Evolutionary conservation across 164 flowering plant genomes (phyloP).

Genomic region (Buxus sempervirens): DNA sequence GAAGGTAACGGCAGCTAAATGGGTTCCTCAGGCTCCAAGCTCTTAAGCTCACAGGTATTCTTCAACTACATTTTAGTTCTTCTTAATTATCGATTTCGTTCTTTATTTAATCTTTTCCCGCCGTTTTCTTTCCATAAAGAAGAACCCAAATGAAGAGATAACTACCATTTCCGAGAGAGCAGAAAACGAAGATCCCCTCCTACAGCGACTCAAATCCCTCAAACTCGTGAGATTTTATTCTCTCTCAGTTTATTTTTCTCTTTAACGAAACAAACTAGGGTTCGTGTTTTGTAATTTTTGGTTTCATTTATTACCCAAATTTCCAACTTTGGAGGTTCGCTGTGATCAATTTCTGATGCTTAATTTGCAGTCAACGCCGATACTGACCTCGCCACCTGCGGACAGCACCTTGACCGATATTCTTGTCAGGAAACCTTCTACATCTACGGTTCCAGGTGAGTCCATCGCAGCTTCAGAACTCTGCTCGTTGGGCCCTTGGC

Average conservation of each 20-base stretch:
- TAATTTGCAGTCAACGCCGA: slow-evolving; percentile 57
- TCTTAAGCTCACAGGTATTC: slow-evolving; percentile 36
- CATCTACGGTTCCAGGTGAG: slow-evolving; percentile 52
- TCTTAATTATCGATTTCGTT: neutral
- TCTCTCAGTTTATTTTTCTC: too few species aligned
- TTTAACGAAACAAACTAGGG: neutral
- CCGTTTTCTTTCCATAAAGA: slow-evolving; percentile 6
- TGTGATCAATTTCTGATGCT: neutral
- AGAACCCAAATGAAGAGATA: slow-evolving; percentile 48
- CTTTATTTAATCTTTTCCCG: neutral
- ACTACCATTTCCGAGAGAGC: slow-evolving; percentile 68
- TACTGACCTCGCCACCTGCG: slow-evolving; percentile 54
- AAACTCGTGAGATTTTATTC: slow-evolving; percentile 48
- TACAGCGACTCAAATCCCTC: slow-evolving; percentile 69
- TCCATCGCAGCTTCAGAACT: neutral
- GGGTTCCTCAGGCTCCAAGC: slow-evolving; percentile 64
- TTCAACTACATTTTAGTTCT: neutral
- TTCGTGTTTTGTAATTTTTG: neutral
- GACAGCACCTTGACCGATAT: slow-evolving; percentile 89
- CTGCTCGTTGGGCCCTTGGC: neutral
- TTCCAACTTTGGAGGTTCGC: neutral
- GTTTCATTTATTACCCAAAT: neutral
- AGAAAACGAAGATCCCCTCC: slow-evolving; percentile 61
- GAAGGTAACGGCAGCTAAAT: slow-evolving; percentile 26
- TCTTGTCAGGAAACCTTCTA: slow-evolving; percentile 64